Evolutionary conservation across 1,139 yeast genomes (phyloP).

Genomic region (Sugiyamaella xylanicola): DNA sequence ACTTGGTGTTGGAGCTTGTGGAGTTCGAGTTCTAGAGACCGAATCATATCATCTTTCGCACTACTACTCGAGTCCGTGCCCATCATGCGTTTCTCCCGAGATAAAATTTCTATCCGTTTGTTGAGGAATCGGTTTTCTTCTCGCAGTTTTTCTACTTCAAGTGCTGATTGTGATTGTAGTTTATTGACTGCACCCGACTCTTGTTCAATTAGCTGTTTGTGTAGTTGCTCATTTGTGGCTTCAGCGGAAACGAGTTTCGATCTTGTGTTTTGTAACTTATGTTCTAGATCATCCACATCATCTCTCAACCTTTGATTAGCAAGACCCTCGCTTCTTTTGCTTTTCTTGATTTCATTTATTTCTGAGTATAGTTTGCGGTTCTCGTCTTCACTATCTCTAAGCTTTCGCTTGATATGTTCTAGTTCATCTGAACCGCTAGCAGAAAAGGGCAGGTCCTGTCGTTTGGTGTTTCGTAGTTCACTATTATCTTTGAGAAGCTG

Average conservation of each 20-base stretch:
- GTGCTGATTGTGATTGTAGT: neutral
- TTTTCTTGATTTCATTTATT: constrained; percentile 2
- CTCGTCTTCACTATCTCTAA: neutral
- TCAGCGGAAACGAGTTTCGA: neutral
- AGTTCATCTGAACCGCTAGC: neutral
- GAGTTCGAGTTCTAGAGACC: constrained; percentile 4
- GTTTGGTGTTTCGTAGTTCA: constrained; percentile 1
- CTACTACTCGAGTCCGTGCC: neutral
- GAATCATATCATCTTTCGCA: neutral
- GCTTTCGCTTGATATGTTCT: neutral
- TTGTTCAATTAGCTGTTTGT: neutral
- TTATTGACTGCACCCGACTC: neutral
- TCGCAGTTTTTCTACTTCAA: constrained; percentile 2
- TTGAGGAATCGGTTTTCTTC: constrained; percentile 1
- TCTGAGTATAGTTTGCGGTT: neutral
- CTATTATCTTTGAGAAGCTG: constrained; percentile 4
- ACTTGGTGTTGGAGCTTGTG: constrained; percentile 1
- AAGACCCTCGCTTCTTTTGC: neutral
- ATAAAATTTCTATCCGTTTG: neutral
- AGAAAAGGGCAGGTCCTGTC: neutral
- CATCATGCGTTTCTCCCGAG: neutral
- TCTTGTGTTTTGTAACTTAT: neutral
- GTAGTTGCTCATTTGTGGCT: neutral
- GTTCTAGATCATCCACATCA: constrained; percentile 3
- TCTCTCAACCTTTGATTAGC: neutral